These are phyloP conservation scores for Lepidopterella palustris DNA, from an alignment of 495 filamentous ascomycete species.

Conservation along the genomic window DNA sequence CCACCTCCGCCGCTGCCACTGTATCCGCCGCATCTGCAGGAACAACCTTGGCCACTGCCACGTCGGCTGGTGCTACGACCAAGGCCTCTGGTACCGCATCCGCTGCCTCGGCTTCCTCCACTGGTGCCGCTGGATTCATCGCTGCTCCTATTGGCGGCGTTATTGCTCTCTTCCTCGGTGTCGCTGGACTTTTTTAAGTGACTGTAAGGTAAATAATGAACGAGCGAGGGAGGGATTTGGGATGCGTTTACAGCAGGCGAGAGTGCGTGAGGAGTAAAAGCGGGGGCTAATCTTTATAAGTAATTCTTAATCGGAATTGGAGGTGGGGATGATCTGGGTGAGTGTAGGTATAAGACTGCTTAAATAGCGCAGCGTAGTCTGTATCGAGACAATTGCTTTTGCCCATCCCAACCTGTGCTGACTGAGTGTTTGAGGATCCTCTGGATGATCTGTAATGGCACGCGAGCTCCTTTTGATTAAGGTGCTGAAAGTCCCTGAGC, in stretches of 20 bases:
- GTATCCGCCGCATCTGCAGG: conserved; percentile 3
- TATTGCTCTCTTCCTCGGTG: conserved; percentile 18
- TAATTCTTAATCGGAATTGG: conserved; percentile 4
- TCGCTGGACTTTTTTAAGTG: conserved; percentile 26
- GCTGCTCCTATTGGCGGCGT: conserved; percentile 15
- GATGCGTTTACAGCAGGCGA: too few relatives aligned
- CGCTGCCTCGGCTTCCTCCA: conserved; percentile 1
- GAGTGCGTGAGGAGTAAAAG: not conserved
- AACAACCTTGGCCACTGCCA: conserved; percentile 2
- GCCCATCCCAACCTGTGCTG: not conserved
- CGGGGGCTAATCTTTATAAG: not conserved
- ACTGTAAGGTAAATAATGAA: not conserved
- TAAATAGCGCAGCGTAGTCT: not conserved
- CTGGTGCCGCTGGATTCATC: conserved; percentile 15
- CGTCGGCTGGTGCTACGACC: not conserved
- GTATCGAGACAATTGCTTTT: not conserved
- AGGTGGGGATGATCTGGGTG: not conserved
- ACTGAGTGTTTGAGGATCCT: too few relatives aligned
- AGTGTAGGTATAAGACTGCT: not conserved
- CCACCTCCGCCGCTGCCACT: conserved; percentile 3
- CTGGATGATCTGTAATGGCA: too few relatives aligned
- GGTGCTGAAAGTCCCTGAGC: too few relatives aligned
- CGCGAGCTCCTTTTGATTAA: too few relatives aligned
- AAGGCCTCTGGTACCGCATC: conserved; percentile 3
- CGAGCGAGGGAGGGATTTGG: not conserved